These are phyloP conservation scores for Scytalidium sp. DNA, from an alignment of 2,329 filamentous ascomycete genomes.

Conservation along the genomic window DNA sequence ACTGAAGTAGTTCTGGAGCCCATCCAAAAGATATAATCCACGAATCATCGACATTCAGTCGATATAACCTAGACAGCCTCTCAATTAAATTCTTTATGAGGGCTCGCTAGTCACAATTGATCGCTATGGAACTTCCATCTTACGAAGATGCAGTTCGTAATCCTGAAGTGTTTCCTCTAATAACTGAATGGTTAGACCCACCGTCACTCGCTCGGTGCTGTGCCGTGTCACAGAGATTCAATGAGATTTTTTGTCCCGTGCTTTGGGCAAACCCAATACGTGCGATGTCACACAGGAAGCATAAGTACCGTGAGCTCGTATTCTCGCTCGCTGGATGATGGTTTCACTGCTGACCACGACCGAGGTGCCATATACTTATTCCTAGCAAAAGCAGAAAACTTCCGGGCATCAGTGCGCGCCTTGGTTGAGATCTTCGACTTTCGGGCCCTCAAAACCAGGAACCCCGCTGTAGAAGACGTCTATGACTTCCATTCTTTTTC, in stretches of 20 bases:
- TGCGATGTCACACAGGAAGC: constrained; percentile 3
- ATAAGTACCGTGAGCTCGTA: neutral
- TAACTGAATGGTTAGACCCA: constrained; percentile 15
- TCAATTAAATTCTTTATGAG: neutral
- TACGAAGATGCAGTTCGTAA: constrained; percentile 14
- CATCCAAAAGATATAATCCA: too few species aligned
- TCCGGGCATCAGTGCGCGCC: constrained; percentile 36
- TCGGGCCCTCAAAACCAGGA: constrained; percentile 21
- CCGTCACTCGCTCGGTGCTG: constrained; percentile 7
- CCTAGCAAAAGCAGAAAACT: constrained; percentile 9
- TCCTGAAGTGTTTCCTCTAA: constrained; percentile 4
- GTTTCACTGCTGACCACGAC: neutral
- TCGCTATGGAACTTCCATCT: constrained; percentile 18
- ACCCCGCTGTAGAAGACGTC: constrained; percentile 21
- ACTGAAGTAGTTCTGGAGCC: too few species aligned
- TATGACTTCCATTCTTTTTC: constrained; percentile 40
- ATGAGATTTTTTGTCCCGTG: constrained; percentile 7
- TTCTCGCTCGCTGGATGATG: constrained; percentile 29
- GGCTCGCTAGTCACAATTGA: neutral
- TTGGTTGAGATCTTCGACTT: constrained; percentile 48
- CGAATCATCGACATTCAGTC: too few species aligned
- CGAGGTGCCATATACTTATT: neutral
- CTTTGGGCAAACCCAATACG: constrained; percentile 20
- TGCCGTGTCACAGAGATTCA: constrained; percentile 14
- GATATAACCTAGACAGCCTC: neutral